phyloP scores from a whole-genome alignment of 2,329 filamentous ascomycete species.

The Fusarium avenaceum region DNA sequence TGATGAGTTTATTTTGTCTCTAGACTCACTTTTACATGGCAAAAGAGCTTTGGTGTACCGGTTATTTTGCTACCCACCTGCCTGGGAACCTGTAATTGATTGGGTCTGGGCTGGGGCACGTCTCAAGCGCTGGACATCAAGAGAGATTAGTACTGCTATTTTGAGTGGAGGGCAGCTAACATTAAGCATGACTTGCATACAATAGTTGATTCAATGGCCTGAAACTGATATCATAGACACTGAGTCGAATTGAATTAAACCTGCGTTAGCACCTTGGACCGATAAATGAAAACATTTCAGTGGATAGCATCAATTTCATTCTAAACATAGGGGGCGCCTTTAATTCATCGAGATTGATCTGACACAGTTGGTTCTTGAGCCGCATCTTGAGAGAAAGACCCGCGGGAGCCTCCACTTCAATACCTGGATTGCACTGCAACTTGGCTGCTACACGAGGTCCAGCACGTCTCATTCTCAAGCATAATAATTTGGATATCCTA shows the following conservation, averaged over 20 bases:
- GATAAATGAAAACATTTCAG: not conserved
- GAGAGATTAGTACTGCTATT: constrained; percentile 47
- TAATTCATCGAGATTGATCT: constrained; percentile 15
- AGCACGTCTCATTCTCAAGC: constrained; percentile 30
- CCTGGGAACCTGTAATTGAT: constrained; percentile 41
- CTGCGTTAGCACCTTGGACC: constrained; percentile 12
- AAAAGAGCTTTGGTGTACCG: too few relatives aligned
- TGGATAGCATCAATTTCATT: constrained; percentile 1
- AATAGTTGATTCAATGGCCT: constrained; percentile 43
- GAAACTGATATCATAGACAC: constrained; percentile 34
- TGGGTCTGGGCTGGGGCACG: constrained; percentile 40
- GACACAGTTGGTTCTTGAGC: constrained; percentile 13
- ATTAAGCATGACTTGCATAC: constrained; percentile 44
- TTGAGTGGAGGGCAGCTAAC: constrained; percentile 45
- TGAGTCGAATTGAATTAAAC: constrained; percentile 23
- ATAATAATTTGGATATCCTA: constrained; percentile 25
- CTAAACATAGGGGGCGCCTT: constrained; percentile 2
- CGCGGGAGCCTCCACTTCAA: constrained; percentile 5
- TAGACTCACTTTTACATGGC: too few relatives aligned
- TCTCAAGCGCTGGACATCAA: constrained; percentile 45
- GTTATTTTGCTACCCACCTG: too few relatives aligned
- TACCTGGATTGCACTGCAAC: constrained; percentile 9
- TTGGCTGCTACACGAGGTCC: constrained; percentile 23
- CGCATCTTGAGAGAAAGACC: not conserved
- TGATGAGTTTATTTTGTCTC: too few relatives aligned